A percentile compares a stretch with the other conserved stretches of the same genome.
Evolutionary conservation across 192 early-diverging fungal species (phyloP).

Genomic region (Podila minutissima): DNA sequence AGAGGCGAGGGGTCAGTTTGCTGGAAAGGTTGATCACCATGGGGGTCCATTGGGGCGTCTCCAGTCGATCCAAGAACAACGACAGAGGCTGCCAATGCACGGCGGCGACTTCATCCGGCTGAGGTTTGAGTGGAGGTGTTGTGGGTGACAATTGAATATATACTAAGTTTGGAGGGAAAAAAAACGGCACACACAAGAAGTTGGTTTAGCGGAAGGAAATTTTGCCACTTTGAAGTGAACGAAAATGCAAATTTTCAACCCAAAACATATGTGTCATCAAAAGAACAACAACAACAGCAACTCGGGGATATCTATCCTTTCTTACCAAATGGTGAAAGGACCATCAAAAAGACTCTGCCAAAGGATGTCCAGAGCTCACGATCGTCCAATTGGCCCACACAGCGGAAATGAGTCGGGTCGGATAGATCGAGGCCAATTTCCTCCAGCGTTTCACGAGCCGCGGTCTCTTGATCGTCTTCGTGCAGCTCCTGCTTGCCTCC

Average conservation of each 20-base stretch:
- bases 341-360: conserved; percentile 54
- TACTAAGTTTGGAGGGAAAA: conserved; percentile 21
- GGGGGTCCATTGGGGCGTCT: conserved; percentile 51
- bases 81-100: conserved; percentile 54
- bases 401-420: conserved; percentile 44
- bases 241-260: too few relatives aligned
- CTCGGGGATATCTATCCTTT: neutral
- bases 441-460: conserved; percentile 53
- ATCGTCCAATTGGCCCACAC: conserved; percentile 54
- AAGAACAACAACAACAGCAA: neutral
- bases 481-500: conserved; percentile 55
- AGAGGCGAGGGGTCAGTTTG: conserved; percentile 47
- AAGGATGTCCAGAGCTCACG: conserved; percentile 58
- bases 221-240: conserved; percentile 4
- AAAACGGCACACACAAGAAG: conserved; percentile 1
- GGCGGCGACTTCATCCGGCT: conserved; percentile 53
- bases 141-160: conserved; percentile 54
- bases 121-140: conserved; percentile 47
- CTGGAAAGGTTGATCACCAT: conserved; percentile 53
- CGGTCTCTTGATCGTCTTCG: conserved; percentile 55
- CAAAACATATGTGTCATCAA: too few relatives aligned
- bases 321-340: conserved; percentile 56
- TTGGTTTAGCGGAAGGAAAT: neutral
- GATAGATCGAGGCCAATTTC: conserved; percentile 54
- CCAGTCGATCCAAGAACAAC: conserved; percentile 46